Base-by-base conservation (phyloP, 1,139 yeast species). In the Sugiyamaella grinbergsii region DNA sequence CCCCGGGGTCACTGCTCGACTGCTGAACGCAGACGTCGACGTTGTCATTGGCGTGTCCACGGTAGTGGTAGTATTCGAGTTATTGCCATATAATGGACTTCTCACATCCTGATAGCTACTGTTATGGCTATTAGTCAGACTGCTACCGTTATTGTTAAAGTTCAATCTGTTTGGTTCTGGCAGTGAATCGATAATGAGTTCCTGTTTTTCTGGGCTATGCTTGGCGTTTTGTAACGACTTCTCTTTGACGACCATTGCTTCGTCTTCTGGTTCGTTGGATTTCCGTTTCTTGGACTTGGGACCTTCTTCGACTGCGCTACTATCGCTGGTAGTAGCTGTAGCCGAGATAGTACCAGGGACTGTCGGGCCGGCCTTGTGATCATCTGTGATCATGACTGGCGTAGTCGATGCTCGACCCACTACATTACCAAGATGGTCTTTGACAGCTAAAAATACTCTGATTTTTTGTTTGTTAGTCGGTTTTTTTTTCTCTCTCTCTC, bases 321-420 rank as follows among this genome's bases (percentile, higher is more conserved):
- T 47, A 43, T 23, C 34, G 23, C 28, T 19, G 23, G 38, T 47
- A 31, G 41, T 28, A 6, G 41, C 39, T 7, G 51, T 42, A n/a
- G 53, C 22, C 11, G 54, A 31, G n/a, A 42, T 19, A 8, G 43
- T 37, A 4, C 29, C 28, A 34, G 42, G 19, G 4, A 34, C 49
- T 15, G n/a, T n/a, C n/a, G n/a, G n/a, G n/a, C 54, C 56, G 26
- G 79, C 76, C 70, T 84, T 83, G 73, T 90, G 91, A 65, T 95
- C 83, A 69, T 90, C 97, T 82, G 91, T 89, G 48, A 90, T 89
- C 84, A 87, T 83, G 18, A 90, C 87, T 1, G 91, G 81, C 10
- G 82, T 73, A 1, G 95, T 80, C 8, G 83, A 67, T 40, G 81
- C 82, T 62, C 83, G 83, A 11, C 90, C 95, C 28, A 90, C 76